phyloP scores from a whole-genome alignment of 345 rosid species.

The Pelargonium nanum region DNA sequence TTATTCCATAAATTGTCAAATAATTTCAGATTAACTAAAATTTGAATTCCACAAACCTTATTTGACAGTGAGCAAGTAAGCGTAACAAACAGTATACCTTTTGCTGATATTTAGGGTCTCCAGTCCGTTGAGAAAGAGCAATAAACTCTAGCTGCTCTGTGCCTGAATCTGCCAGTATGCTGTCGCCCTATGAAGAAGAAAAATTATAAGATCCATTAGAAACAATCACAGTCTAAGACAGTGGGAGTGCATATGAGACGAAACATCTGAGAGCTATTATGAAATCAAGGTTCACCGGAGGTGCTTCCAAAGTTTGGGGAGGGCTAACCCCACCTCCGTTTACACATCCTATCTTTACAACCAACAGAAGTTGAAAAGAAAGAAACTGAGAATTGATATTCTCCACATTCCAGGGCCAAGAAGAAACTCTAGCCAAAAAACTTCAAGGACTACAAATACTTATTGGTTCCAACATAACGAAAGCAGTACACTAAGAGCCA shows the following conservation, averaged over 20 bases:
- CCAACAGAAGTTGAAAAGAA: too few relatives aligned
- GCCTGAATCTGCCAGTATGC: slow-evolving; percentile 97
- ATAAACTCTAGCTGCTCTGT: slow-evolving; percentile 96
- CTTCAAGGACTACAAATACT: background rate
- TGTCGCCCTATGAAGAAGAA: slow-evolving; percentile 49
- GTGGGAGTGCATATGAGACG: background rate
- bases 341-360: too few relatives aligned
- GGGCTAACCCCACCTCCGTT: too few relatives aligned
- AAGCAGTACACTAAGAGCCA: too few relatives aligned
- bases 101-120: slow-evolving; percentile 82
- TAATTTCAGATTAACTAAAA: too few relatives aligned
- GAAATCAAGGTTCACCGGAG: background rate
- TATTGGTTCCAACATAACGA: background rate
- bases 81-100: slow-evolving; percentile 39
- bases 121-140: slow-evolving; percentile 95
- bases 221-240: background rate
- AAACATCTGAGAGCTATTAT: background rate
- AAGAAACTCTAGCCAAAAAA: too few relatives aligned
- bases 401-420: too few relatives aligned
- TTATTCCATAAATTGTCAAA: too few relatives aligned
- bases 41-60: too few relatives aligned
- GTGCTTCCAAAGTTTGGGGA: too few relatives aligned
- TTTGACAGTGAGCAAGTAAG: background rate
- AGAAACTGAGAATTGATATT: too few relatives aligned
- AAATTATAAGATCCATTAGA: background rate